These are phyloP conservation scores for Persicaria tinctoria DNA, from an alignment of 148 eudicot species.

Conservation along the genomic window DNA sequence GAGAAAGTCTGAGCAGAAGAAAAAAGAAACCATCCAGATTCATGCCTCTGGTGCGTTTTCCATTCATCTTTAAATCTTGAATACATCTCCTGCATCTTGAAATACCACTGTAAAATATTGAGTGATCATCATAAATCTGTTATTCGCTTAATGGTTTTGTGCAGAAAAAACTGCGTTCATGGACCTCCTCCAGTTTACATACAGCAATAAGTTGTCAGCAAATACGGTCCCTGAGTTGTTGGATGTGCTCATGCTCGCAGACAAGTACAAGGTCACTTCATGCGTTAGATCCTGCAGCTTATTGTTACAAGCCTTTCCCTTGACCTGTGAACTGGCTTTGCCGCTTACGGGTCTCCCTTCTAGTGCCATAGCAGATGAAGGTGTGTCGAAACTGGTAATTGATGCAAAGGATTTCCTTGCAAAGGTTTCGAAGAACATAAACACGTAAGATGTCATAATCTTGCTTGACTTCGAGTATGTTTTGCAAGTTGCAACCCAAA, in stretches of 20 bases:
- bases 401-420: background rate
- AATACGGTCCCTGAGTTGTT: background rate
- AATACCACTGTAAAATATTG: background rate
- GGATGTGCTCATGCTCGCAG: conserved; percentile 1
- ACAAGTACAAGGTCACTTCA: background rate
- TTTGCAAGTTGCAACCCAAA: too few relatives aligned
- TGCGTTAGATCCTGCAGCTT: background rate
- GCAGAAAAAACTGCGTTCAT: conserved; percentile 1
- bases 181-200: background rate
- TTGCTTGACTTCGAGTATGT: too few relatives aligned
- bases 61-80: background rate
- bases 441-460: background rate
- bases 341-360: background rate
- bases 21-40: background rate
- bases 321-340: conserved; percentile 1
- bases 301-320: background rate
- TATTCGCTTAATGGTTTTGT: background rate
- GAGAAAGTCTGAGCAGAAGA: background rate
- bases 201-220: background rate
- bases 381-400: background rate
- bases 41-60: background rate
- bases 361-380: background rate
- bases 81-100: background rate
- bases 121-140: background rate
- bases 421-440: background rate